Percentiles rank a stretch among this genome's conserved stretches.
phyloP scores from a whole-genome alignment of 75 land plant genomes.

The Gnetum montanum region DNA sequence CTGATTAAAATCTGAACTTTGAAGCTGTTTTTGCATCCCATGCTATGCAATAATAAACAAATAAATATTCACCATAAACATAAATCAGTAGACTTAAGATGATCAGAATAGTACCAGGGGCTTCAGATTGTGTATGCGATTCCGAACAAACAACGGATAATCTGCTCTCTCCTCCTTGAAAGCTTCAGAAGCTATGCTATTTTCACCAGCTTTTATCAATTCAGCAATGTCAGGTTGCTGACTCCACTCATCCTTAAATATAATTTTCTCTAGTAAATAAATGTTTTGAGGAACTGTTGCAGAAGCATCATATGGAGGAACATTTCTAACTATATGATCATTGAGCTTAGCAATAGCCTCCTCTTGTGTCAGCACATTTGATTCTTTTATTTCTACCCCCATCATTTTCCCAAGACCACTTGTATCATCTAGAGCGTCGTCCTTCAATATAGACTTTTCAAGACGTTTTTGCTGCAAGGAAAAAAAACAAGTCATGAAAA shows the following conservation, averaged over 20 bases:
- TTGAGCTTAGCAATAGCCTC: constrained; percentile 26
- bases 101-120: constrained; percentile 20
- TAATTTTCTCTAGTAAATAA: constrained; percentile 69
- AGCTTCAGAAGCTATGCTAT: constrained; percentile 1
- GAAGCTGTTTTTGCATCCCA: too few relatives aligned
- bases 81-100: too few relatives aligned
- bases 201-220: constrained; percentile 22
- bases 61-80: too few relatives aligned
- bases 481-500: constrained; percentile 2
- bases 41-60: too few relatives aligned
- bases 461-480: constrained; percentile 15
- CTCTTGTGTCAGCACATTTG: constrained; percentile 16
- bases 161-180: constrained; percentile 4
- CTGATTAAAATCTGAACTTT: too few relatives aligned
- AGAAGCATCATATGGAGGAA: constrained; percentile 65
- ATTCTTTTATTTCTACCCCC: constrained; percentile 25
- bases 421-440: constrained; percentile 28
- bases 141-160: constrained; percentile 72
- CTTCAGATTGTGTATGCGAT: constrained; percentile 43
- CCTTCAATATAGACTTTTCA: constrained; percentile 32
- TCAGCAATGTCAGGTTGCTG: constrained; percentile 37
- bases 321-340: constrained; percentile 27
- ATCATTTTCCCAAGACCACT: constrained; percentile 20
- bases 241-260: constrained; percentile 55
- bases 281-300: constrained; percentile 56